A percentile compares a stretch with the other conserved stretches of the same genome.
These are phyloP conservation scores for Prunus dulcis DNA, from an alignment of 306 rosid genomes.

Conservation along the genomic window DNA sequence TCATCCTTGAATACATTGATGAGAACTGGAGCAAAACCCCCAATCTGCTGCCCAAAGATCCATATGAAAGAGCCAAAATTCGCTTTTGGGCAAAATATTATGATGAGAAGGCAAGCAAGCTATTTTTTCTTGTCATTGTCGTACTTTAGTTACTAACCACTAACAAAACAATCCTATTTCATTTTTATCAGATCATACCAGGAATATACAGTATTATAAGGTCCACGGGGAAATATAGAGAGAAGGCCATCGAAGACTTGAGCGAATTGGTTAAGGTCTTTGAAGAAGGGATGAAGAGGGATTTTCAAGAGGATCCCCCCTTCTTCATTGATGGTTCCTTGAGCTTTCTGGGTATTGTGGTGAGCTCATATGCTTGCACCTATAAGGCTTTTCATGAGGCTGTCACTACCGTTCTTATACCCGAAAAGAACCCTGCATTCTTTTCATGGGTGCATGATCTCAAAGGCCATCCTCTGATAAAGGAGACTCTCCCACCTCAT, in stretches of 20 bases:
- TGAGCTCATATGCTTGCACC: conserved; percentile 26
- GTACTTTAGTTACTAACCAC: too few relatives aligned
- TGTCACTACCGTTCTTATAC: background rate
- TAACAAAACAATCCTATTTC: background rate
- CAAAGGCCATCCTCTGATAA: conserved; percentile 35
- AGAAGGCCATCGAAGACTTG: conserved; percentile 25
- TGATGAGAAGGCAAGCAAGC: conserved; percentile 23
- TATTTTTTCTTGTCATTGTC: too few relatives aligned
- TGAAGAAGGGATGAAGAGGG: conserved; percentile 35
- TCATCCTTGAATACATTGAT: conserved; percentile 44
- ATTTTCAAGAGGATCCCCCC: conserved; percentile 19
- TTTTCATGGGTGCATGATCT: conserved; percentile 39
- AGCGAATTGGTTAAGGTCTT: conserved; percentile 23
- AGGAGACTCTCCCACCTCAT: conserved; percentile 42
- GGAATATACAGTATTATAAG: background rate
- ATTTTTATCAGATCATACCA: conserved; percentile 6
- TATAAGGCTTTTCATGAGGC: conserved; percentile 35
- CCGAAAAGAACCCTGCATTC: conserved; percentile 19
- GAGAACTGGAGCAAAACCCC: conserved; percentile 36
- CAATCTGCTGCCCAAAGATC: conserved; percentile 34
- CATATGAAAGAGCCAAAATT: conserved; percentile 32
- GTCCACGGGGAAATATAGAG: conserved; percentile 31
- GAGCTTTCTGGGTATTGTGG: conserved; percentile 40
- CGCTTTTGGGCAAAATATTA: conserved; percentile 39
- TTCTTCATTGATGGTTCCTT: conserved; percentile 14